Evolutionary conservation across 2,329 filamentous ascomycete species (phyloP).

Genomic region (Ophiostoma sp.): DNA sequence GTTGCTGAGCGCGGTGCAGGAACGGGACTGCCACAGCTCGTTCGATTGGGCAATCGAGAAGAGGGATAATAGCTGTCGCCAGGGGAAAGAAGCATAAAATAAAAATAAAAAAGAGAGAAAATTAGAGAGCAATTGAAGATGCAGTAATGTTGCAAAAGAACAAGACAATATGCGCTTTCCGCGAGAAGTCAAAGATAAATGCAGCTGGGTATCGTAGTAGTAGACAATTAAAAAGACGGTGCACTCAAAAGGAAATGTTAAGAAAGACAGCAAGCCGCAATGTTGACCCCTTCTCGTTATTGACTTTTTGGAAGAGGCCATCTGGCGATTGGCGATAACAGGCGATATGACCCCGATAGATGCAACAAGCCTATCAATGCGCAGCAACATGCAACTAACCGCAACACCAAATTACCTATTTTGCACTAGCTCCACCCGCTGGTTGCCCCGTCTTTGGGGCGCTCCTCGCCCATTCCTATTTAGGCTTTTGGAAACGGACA

Average conservation of each 20-base stretch:
- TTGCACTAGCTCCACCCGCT: background rate
- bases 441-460: background rate
- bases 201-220: background rate
- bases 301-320: slow-evolving; percentile 13
- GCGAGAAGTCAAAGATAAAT: background rate
- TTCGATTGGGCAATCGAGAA: background rate
- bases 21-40: background rate
- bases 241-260: background rate
- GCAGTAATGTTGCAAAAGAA: background rate
- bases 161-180: background rate
- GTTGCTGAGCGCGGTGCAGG: background rate
- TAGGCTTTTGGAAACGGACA: slow-evolving; percentile 33
- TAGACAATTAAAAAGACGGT: background rate
- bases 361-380: background rate
- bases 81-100: background rate
- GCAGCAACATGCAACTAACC: background rate
- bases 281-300: slow-evolving; percentile 2
- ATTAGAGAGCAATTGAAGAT: background rate
- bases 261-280: background rate
- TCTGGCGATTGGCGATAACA: slow-evolving; percentile 12
- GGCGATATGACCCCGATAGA: background rate
- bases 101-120: background rate
- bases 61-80: background rate
- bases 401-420: background rate
- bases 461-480: slow-evolving; percentile 18